Conservation (phyloP, 1,139 yeast genomes). For the Diutina catenulata region DNA sequence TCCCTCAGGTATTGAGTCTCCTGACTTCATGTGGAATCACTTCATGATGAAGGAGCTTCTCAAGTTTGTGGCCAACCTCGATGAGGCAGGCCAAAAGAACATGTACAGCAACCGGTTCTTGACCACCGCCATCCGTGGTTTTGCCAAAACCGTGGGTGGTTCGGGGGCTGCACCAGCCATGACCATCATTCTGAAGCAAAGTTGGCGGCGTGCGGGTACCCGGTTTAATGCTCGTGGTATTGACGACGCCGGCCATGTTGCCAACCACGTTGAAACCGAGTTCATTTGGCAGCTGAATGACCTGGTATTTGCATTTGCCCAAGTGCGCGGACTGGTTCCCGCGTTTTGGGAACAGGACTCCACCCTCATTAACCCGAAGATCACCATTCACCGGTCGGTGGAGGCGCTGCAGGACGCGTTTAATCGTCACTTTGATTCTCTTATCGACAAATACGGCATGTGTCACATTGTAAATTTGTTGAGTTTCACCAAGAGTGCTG, state of each 20-base stretch:
- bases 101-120: conserved; percentile 71
- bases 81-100: conserved; percentile 39
- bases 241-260: conserved; percentile 91
- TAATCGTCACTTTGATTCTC: conserved; percentile 61
- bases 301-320: conserved; percentile 65
- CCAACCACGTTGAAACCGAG: conserved; percentile 94
- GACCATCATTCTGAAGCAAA: conserved; percentile 82
- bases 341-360: conserved; percentile 98
- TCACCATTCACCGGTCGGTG: conserved; percentile 72
- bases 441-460: conserved; percentile 69
- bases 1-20: too few species aligned
- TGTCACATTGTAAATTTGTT: conserved; percentile 78
- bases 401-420: conserved; percentile 93
- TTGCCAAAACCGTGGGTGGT: conserved; percentile 74
- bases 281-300: conserved; percentile 17
- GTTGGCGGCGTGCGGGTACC: conserved; percentile 95
- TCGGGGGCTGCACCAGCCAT: conserved; percentile 23
- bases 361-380: conserved; percentile 70
- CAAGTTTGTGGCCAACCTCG: conserved; percentile 60
- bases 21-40: conserved; percentile 92
- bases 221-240: conserved; percentile 89
- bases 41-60: conserved; percentile 81
- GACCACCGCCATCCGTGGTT: conserved; percentile 89
- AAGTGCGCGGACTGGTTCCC: conserved; percentile 91
- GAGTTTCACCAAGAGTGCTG: conserved; percentile 63